Base-by-base conservation (phyloP, 176 grass and related monocot species). In the Neostapfia colusana region DNA sequence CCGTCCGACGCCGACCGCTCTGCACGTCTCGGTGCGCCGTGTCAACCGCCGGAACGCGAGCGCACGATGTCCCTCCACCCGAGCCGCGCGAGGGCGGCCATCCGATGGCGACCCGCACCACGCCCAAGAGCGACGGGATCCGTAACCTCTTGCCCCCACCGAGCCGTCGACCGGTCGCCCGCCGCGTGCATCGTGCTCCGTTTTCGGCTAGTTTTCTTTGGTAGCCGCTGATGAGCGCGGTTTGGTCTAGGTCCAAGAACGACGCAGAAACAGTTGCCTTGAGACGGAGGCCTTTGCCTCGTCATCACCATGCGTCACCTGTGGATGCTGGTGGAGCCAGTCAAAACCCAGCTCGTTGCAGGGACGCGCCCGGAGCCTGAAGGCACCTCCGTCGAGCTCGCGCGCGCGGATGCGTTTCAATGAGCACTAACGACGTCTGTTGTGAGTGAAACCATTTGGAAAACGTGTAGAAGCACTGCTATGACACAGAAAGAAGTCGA, bases 91-190 rank as follows among this genome's bases (percentile, higher is more conserved):
- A 37, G 64, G 63, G 43, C 43, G 34, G 77, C 66, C 59, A 14
- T 77, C 57, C 7, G 73, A 87, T 49, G 12, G 74, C 50, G 74
- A 82, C 79, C 67, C 23, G 66, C 73, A 71, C 66, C 26, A 46
- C 48, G 48, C 73, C 42, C 14, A 38, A 17, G 54, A 69, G 49
- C 28, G 62, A 76, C 74, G 56, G 56, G 20, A 10, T 76, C 41
- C 10, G 59, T 76, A 39, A 41, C 73, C 39, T 62, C 55, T 63
- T 63, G 58, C 74, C 17, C 26, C 10, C 18, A 17, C 4, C 0
- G 9, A 46, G 40, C 56, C 18, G 43, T 34, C 73, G 15, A 36
- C 2, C 55, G 37, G 26, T 48, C 2, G n/a, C n/a, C 0, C 31
- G 15, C 7, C 1, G 48, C 20, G 8, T 0, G 40, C 15, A 14